A percentile compares a stretch with the other conserved stretches of the same genome.
Conservation (phyloP, 2,329 filamentous ascomycete genomes). For the Xylaria sp. region DNA sequence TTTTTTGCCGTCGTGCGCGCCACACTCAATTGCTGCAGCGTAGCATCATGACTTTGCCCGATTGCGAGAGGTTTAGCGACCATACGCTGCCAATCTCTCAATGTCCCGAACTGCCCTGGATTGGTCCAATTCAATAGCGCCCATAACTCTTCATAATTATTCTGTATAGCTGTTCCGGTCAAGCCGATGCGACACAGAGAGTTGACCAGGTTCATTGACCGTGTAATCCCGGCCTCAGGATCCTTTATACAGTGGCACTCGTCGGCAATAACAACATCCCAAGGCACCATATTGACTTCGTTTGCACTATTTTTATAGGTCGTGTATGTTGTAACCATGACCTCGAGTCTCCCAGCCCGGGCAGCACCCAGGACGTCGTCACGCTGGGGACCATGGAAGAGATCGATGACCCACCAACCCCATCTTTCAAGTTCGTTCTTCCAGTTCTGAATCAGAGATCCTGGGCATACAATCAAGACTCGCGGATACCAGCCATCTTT, state of each 20-base stretch:
- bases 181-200: conserved; percentile 91
- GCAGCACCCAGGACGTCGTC: conserved; percentile 78
- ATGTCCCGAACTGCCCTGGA: conserved; percentile 73
- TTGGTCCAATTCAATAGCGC: conserved; percentile 96
- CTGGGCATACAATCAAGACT: conserved; percentile 87
- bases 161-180: conserved; percentile 96
- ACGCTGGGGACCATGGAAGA: conserved; percentile 78
- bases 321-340: conserved; percentile 93
- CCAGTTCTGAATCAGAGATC: conserved; percentile 91
- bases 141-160: conserved; percentile 98
- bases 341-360: conserved; percentile 79
- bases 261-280: conserved; percentile 95
- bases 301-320: conserved; percentile 85
- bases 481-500: conserved; percentile 80
- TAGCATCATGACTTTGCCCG: conserved; percentile 94
- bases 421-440: conserved; percentile 84
- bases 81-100: conserved; percentile 79
- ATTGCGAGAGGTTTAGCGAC: conserved; percentile 84
- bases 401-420: conserved; percentile 94
- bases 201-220: conserved; percentile 90
- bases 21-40: conserved; percentile 79
- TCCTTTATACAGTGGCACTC: conserved; percentile 94
- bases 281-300: conserved; percentile 82
- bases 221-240: conserved; percentile 77
- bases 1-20: conserved; percentile 85